These are phyloP conservation scores for Zymoseptoria brevis DNA, from an alignment of 2,329 filamentous ascomycete species.

Conservation along the genomic window DNA sequence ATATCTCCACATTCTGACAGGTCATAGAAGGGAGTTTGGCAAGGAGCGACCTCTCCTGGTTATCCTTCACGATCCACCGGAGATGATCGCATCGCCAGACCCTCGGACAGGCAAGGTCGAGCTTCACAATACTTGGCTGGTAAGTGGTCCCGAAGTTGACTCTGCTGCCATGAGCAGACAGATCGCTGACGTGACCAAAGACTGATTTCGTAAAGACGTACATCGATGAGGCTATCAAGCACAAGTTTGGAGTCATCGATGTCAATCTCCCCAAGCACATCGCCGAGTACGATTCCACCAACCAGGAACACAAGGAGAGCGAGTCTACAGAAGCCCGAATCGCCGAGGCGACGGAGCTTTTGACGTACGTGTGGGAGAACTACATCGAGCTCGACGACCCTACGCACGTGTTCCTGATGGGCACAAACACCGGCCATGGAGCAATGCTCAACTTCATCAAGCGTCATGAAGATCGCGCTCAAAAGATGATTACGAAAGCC, in stretches of 20 bases:
- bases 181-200: slow-evolving; percentile 47
- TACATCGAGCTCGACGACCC: slow-evolving; percentile 71
- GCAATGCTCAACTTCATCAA: slow-evolving; percentile 73
- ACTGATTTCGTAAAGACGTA: slow-evolving; percentile 74
- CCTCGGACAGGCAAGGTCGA: slow-evolving; percentile 60
- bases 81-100: slow-evolving; percentile 35
- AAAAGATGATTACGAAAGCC: slow-evolving; percentile 60
- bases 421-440: slow-evolving; percentile 80
- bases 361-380: slow-evolving; percentile 92
- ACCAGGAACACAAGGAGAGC: slow-evolving; percentile 37
- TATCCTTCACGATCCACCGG: slow-evolving; percentile 69
- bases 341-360: slow-evolving; percentile 56
- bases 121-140: slow-evolving; percentile 79
- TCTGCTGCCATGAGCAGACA: slow-evolving; percentile 26
- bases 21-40: slow-evolving; percentile 53
- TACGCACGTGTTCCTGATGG: slow-evolving; percentile 74
- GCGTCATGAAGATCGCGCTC: slow-evolving; percentile 58
- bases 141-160: slow-evolving; percentile 42
- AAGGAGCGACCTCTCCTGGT: slow-evolving; percentile 63
- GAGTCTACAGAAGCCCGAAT: slow-evolving; percentile 37
- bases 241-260: slow-evolving; percentile 79
- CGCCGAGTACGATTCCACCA: slow-evolving; percentile 44
- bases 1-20: slow-evolving; percentile 7
- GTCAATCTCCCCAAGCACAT: slow-evolving; percentile 80
- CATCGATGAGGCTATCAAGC: slow-evolving; percentile 71